phyloP scores from a whole-genome alignment of 805 yeast species.

The Pichia rugopelliculosa region DNA sequence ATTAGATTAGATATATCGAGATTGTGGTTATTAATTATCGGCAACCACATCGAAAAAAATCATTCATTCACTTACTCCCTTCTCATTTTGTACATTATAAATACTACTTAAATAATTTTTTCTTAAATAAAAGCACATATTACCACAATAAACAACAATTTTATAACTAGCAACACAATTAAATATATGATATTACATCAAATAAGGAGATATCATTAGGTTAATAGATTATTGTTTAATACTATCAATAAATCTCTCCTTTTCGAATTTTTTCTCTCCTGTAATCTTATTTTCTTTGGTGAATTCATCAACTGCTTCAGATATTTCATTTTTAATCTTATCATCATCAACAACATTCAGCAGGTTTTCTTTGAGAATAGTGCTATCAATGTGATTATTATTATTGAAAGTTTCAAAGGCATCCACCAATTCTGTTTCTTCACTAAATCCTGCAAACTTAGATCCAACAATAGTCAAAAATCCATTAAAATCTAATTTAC shows the following conservation, averaged over 20 bases:
- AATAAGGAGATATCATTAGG: too few species aligned
- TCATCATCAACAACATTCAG: background rate
- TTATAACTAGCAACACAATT: too few species aligned
- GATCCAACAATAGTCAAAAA: slow-evolving; percentile 58
- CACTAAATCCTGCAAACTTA: slow-evolving; percentile 42
- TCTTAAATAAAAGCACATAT: background rate
- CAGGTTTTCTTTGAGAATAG: background rate
- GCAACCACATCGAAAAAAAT: background rate
- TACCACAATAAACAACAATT: too few species aligned
- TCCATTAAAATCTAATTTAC: slow-evolving; percentile 51
- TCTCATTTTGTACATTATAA: slow-evolving; percentile 4
- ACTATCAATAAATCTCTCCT: slow-evolving; percentile 52
- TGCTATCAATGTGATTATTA: slow-evolving; percentile 28
- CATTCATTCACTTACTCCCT: background rate
- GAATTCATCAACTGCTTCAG: slow-evolving; percentile 42
- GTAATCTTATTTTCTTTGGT: slow-evolving; percentile 45
- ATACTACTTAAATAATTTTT: background rate
- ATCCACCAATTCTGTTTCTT: slow-evolving; percentile 43
- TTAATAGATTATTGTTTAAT: slow-evolving; percentile 15
- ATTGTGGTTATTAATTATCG: background rate
- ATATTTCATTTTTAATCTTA: background rate
- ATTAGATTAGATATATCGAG: too few species aligned
- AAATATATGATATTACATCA: too few species aligned
- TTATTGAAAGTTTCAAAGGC: slow-evolving; percentile 49
- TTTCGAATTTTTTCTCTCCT: slow-evolving; percentile 53